Evolutionary conservation across 1,284 basidiomycete species (phyloP).

Genomic region (Cutaneotrichosporon sp.): DNA sequence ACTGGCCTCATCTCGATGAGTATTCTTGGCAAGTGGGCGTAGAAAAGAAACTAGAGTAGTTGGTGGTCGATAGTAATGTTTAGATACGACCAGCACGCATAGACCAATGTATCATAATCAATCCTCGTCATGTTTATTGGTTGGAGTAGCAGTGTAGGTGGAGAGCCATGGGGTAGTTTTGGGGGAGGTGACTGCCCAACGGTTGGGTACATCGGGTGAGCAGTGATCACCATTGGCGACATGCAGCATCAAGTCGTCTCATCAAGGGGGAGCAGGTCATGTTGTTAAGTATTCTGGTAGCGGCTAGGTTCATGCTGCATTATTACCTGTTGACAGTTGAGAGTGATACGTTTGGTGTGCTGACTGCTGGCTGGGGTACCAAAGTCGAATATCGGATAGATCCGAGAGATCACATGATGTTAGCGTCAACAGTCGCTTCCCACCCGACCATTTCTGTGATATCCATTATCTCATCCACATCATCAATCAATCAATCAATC

Average conservation of each 20-base stretch:
- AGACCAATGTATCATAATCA: neutral
- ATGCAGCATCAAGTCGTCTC: too few relatives aligned
- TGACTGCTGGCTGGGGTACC: too few relatives aligned
- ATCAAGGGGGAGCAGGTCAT: too few relatives aligned
- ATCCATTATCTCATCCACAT: neutral
- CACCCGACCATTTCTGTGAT: neutral
- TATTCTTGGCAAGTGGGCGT: constrained; percentile 52
- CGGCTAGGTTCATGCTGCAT: too few relatives aligned
- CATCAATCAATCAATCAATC: neutral
- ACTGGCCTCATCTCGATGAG: constrained; percentile 45
- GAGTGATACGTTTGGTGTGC: too few relatives aligned
- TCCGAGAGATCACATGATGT: neutral
- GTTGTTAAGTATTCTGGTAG: too few relatives aligned
- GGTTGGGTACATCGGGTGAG: too few relatives aligned
- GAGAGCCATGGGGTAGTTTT: neutral
- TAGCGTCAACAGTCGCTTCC: neutral
- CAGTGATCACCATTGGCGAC: too few relatives aligned
- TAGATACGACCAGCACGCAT: neutral
- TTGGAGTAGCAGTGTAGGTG: too few relatives aligned
- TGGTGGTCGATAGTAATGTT: neutral
- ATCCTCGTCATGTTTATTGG: too few relatives aligned
- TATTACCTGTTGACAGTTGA: too few relatives aligned
- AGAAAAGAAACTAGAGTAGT: neutral
- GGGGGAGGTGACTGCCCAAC: neutral
- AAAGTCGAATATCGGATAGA: neutral